Conservation (phyloP, 1,284 basidiomycete genomes). For the Rhodotorula mucilaginosa region DNA sequence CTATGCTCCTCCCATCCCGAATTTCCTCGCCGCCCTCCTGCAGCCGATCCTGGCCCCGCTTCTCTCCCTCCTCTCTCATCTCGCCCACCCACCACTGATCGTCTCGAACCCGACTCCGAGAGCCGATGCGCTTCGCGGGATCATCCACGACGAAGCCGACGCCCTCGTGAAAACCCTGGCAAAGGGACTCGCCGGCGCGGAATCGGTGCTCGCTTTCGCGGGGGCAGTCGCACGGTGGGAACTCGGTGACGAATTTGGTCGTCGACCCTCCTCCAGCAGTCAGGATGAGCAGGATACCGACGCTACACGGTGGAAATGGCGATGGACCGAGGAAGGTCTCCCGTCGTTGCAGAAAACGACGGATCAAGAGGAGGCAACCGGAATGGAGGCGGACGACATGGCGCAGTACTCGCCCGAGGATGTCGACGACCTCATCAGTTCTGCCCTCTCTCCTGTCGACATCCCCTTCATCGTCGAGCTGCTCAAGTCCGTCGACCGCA, state of each 20-base stretch:
- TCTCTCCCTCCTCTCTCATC: constrained; percentile 62
- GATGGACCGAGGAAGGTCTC: constrained; percentile 49
- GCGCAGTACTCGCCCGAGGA: constrained; percentile 52
- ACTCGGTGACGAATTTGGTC: constrained; percentile 45
- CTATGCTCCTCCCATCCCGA: constrained; percentile 67
- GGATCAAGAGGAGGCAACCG: neutral
- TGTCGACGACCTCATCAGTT: neutral
- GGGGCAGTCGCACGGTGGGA: constrained; percentile 58
- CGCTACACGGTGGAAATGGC: constrained; percentile 53
- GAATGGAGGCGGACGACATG: neutral
- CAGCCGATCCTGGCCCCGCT: constrained; percentile 55
- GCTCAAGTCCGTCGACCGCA: constrained; percentile 63
- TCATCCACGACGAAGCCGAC: constrained; percentile 59
- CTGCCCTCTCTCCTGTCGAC: constrained; percentile 63
- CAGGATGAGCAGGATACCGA: constrained; percentile 27
- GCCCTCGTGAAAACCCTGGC: constrained; percentile 71
- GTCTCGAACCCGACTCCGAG: constrained; percentile 51
- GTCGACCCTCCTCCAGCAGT: neutral
- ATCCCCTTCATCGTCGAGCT: constrained; percentile 65
- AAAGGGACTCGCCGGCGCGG: constrained; percentile 58
- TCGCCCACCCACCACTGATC: constrained; percentile 50
- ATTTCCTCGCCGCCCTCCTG: constrained; percentile 63
- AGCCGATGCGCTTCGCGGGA: neutral
- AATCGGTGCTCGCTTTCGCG: constrained; percentile 64
- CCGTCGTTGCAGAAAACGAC: neutral